Percentiles rank a stretch among this genome's conserved stretches.
Evolutionary conservation across 345 rosid species (phyloP).

Genomic region (Hibiscus trionum): DNA sequence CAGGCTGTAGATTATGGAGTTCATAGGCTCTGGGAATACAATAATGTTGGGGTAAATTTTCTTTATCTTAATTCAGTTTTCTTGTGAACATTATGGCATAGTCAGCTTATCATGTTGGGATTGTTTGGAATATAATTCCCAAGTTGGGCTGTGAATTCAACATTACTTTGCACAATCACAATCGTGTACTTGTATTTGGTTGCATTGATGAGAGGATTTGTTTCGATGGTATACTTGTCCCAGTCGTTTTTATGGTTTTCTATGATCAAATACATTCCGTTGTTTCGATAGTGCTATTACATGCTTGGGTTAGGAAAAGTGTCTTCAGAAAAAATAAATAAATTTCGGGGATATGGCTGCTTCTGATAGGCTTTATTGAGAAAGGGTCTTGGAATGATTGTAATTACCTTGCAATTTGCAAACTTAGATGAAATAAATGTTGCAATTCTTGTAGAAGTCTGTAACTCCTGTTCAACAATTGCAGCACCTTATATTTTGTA

Average conservation of each 20-base stretch:
- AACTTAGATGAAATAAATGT: neutral
- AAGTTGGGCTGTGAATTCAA: neutral
- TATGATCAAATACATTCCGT: neutral
- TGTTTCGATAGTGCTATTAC: neutral
- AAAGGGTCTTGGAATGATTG: neutral
- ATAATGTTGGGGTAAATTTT: slow-evolving; percentile 77
- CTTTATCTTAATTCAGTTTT: neutral
- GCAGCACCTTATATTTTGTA: neutral
- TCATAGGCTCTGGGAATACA: slow-evolving; percentile 78
- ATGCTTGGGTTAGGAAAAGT: neutral
- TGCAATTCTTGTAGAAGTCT: neutral
- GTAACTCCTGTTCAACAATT: neutral
- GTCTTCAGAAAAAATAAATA: neutral
- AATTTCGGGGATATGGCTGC: neutral
- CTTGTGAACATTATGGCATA: neutral
- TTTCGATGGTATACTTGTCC: neutral
- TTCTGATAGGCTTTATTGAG: neutral
- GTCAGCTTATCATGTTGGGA: neutral
- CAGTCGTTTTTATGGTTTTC: neutral
- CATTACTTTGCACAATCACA: neutral
- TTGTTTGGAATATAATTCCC: neutral
- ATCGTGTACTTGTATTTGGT: neutral
- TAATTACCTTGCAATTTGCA: slow-evolving; percentile 7
- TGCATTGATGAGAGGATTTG: neutral
- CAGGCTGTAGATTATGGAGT: slow-evolving; percentile 99